phyloP scores from a whole-genome alignment of 768 basidiomycete genomes.

The Lactarius hengduanensis region DNA sequence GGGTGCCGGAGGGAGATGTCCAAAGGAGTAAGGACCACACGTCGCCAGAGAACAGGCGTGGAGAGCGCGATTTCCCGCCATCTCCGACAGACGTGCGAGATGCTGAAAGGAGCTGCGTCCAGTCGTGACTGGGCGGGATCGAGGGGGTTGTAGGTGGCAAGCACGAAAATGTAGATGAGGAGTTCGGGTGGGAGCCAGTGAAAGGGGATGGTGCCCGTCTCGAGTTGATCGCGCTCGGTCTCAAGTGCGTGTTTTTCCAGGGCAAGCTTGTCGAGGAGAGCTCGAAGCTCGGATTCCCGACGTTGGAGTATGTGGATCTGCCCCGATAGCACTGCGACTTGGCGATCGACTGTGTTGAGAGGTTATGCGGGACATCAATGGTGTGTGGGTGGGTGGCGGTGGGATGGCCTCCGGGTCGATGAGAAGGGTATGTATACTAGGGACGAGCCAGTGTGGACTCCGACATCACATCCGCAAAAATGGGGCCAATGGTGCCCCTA shows the following conservation, averaged over 20 bases:
- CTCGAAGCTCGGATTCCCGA: constrained; percentile 18
- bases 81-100: constrained; percentile 26
- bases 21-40: constrained; percentile 14
- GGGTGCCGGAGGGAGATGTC: background rate
- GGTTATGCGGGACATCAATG: background rate
- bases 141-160: constrained; percentile 3
- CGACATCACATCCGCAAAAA: constrained; percentile 3
- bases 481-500: background rate
- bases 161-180: constrained; percentile 24
- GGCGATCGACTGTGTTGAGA: constrained; percentile 8
- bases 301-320: constrained; percentile 15
- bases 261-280: constrained; percentile 19
- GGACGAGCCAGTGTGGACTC: constrained; percentile 4
- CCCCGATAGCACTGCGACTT: constrained; percentile 11
- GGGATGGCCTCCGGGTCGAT: background rate
- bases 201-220: constrained; percentile 14
- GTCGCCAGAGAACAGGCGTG: constrained; percentile 23
- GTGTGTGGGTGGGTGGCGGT: background rate
- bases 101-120: constrained; percentile 17
- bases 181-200: constrained; percentile 27
- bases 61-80: constrained; percentile 25
- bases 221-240: constrained; percentile 11
- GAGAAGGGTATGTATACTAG: background rate
- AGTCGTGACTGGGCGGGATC: background rate
- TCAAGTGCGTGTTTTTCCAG: constrained; percentile 11